phyloP scores from a whole-genome alignment of 441 rosid genomes.

The Sinapis alba region DNA sequence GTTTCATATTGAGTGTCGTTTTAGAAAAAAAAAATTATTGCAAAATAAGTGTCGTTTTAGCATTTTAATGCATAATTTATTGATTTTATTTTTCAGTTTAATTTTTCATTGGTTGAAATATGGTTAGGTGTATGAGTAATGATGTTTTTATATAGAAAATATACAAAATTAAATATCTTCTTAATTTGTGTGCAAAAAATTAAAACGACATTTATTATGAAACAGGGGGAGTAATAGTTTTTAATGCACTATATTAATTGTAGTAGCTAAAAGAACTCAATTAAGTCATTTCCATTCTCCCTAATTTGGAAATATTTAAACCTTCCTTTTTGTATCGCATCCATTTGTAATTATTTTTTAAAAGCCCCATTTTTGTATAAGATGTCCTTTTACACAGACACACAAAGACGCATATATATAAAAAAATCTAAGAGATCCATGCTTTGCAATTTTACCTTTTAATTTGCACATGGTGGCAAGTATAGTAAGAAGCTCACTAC shows the following conservation, averaged over 20 bases:
- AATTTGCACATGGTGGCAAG: conserved; percentile 29
- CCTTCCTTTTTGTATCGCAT: conserved; percentile 9
- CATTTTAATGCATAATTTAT: too few species aligned
- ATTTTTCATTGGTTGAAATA: too few species aligned
- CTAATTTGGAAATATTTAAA: background rate
- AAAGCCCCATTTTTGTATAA: background rate
- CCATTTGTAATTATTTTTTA: background rate
- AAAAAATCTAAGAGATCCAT: background rate
- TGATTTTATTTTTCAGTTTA: too few species aligned
- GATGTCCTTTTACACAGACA: background rate
- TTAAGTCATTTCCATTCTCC: background rate
- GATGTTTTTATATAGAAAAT: too few species aligned
- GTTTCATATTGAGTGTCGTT: too few species aligned
- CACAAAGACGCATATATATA: background rate
- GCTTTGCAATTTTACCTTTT: conserved; percentile 22
- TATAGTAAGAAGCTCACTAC: conserved; percentile 21
- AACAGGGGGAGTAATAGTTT: too few species aligned
- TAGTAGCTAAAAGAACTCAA: background rate
- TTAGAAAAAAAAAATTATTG: too few species aligned
- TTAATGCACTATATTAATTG: background rate
- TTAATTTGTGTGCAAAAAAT: too few species aligned
- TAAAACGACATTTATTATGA: too few species aligned
- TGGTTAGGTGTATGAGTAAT: too few species aligned
- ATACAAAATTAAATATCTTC: too few species aligned
- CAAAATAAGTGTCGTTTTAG: too few species aligned